Evolutionary conservation across 192 early-diverging fungal genomes (phyloP), one percentile per base, ranked within the genome.

Genomic region (Ambispora gerdemannii): DNA sequence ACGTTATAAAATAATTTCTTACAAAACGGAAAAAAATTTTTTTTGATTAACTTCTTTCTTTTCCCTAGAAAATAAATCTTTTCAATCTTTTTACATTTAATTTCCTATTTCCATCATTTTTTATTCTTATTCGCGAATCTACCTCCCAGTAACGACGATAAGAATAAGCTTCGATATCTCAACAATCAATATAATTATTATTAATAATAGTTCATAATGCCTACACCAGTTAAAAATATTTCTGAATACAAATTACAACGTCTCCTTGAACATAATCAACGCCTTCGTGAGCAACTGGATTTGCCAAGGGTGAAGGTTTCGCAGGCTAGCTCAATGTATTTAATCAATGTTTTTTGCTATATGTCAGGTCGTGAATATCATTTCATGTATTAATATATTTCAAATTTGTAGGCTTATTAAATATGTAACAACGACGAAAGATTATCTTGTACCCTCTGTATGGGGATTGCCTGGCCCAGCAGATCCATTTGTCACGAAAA

Each of bases 241-340:
- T 73, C 79, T 25, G 79, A 81, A 70, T 69, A 66, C 11, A 81
- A 81, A 47, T 50, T 81, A 20, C 72, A 76, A 36, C 68, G 79
- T 32, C 63, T 78, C 20, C 36, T 78, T 22, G 74, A 81, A 35
- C 70, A 74, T 50, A 81, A 81, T 43, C 38, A 70, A 64, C 68
- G 70, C 24, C 67, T 81, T 49, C 72, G 65, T 28, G 77, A 78
- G 60, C 76, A 81, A 35, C 38, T 81, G 22, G 79, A 81, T 56
- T 63, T 78, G 31, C 74, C 76, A 20, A 60, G 79, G 56, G 68
- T 81, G 20, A 75, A 68, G 31, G 75, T 81, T 13, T 78, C 77
- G 15, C 67, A 78, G 55, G 79, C 79, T 30, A 76, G 74, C 66
- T 36, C 64, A 49, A 25, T 36, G 74, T 75, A 71, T 1, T 67